Percentiles rank a stretch among this genome's conserved stretches.
phyloP scores from a whole-genome alignment of 2,329 filamentous ascomycete genomes.

The Parascedosporium putredinis region DNA sequence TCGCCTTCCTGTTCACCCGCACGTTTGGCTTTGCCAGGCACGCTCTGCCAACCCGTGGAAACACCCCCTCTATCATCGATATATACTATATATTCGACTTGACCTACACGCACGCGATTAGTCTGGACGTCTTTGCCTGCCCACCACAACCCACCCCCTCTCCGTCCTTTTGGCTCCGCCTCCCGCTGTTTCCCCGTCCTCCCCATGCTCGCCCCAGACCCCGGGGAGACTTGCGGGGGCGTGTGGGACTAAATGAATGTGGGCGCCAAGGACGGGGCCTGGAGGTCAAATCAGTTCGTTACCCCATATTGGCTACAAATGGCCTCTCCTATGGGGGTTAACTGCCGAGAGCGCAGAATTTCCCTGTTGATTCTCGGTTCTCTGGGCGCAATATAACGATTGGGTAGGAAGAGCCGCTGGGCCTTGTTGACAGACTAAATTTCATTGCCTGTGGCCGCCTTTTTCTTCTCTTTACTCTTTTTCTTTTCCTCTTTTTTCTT shows the following conservation, averaged over 20 bases:
- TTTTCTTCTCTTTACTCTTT: no score
- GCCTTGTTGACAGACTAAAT: no score
- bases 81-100: no score
- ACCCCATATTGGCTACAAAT: not conserved
- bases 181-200: not conserved
- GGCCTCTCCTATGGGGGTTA: not conserved
- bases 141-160: no score
- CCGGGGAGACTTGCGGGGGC: not conserved
- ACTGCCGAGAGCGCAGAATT: constrained; percentile 5
- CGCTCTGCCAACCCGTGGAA: not conserved
- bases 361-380: not conserved
- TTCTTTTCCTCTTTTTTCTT: no score
- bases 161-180: not conserved
- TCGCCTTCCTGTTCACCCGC: constrained; percentile 14
- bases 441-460: no score
- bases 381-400: constrained; percentile 8
- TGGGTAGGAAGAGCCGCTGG: constrained; percentile 8
- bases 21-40: constrained; percentile 13
- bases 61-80: constrained; percentile 3
- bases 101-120: not conserved
- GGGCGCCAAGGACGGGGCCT: not conserved
- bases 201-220: not conserved
- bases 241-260: not conserved
- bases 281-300: not conserved
- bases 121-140: no score